phyloP scores from a whole-genome alignment of 352 stramenopile species.

The Phytophthora fragariaefolia region DNA sequence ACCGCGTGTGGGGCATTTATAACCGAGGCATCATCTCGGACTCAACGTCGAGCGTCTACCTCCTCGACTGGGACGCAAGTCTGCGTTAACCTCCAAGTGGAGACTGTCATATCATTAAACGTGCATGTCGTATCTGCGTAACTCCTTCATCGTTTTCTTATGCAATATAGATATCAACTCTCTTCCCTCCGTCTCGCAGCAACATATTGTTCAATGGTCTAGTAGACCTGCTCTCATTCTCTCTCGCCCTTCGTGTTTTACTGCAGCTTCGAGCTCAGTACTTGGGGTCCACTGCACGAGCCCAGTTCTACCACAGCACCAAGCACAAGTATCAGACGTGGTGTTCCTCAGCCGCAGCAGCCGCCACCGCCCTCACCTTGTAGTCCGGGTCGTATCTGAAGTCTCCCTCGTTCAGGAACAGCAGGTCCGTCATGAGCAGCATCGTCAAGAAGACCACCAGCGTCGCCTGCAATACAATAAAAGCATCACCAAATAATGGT shows the following conservation, averaged over 20 bases:
- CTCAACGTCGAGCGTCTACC: background rate
- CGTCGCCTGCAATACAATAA: conserved; percentile 50
- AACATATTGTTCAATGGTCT: background rate
- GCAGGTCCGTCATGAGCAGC: conserved; percentile 72
- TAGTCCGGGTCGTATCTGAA: conserved; percentile 89
- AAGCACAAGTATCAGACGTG: conserved; percentile 16
- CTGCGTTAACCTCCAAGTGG: conserved; percentile 2
- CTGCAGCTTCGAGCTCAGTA: conserved; percentile 47
- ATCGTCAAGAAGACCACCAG: conserved; percentile 80
- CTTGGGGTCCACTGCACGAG: conserved; percentile 75
- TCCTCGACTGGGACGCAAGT: conserved; percentile 1
- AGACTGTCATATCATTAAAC: conserved; percentile 15
- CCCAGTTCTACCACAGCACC: conserved; percentile 63
- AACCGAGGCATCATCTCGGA: background rate
- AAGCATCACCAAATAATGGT: background rate
- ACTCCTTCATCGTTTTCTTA: conserved; percentile 19
- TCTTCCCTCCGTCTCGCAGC: background rate
- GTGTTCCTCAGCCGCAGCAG: too few species aligned
- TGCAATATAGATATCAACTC: conserved; percentile 39
- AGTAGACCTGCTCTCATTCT: background rate
- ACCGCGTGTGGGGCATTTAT: background rate
- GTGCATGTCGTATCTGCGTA: conserved; percentile 21
- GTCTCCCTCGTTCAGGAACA: conserved; percentile 76
- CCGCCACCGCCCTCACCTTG: too few species aligned
- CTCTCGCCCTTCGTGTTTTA: too few species aligned